Evolutionary conservation across 2,329 filamentous ascomycete species (phyloP).

Genomic region (Clarireedia paspali): DNA sequence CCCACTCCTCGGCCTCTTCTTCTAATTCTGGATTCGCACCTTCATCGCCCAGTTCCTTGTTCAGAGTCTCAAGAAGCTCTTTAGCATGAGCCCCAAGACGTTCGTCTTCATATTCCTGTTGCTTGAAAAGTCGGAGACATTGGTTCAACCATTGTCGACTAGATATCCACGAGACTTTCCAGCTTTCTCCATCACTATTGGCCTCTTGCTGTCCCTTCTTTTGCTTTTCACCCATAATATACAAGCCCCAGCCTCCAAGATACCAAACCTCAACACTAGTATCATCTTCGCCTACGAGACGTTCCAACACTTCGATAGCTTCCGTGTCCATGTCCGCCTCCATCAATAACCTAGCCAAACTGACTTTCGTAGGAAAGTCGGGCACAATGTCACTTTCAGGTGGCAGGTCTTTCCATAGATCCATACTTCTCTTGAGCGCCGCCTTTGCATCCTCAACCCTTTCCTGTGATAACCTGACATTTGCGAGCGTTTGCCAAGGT

Average conservation of each 20-base stretch:
- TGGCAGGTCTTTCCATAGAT: constrained; percentile 73
- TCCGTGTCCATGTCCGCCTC: constrained; percentile 82
- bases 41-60: constrained; percentile 56
- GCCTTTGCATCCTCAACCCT: constrained; percentile 70
- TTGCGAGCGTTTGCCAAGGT: constrained; percentile 92
- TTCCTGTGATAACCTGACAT: constrained; percentile 83
- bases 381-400: constrained; percentile 67
- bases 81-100: constrained; percentile 65
- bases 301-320: constrained; percentile 76
- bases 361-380: constrained; percentile 79
- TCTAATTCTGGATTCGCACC: constrained; percentile 47
- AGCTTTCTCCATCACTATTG: constrained; percentile 35
- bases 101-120: constrained; percentile 80
- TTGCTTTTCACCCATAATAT: constrained; percentile 66
- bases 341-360: constrained; percentile 76
- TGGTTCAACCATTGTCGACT: constrained; percentile 78
- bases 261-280: constrained; percentile 96
- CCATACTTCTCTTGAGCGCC: constrained; percentile 71
- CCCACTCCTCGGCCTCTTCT: constrained; percentile 39
- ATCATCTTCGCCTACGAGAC: constrained; percentile 82
- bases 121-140: constrained; percentile 69
- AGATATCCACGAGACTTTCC: constrained; percentile 54
- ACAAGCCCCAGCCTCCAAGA: constrained; percentile 87
- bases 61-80: constrained; percentile 60
- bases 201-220: constrained; percentile 33